These are phyloP conservation scores for Phytophthora colocasiae DNA, from an alignment of 352 stramenopile species.

Conservation along the genomic window DNA sequence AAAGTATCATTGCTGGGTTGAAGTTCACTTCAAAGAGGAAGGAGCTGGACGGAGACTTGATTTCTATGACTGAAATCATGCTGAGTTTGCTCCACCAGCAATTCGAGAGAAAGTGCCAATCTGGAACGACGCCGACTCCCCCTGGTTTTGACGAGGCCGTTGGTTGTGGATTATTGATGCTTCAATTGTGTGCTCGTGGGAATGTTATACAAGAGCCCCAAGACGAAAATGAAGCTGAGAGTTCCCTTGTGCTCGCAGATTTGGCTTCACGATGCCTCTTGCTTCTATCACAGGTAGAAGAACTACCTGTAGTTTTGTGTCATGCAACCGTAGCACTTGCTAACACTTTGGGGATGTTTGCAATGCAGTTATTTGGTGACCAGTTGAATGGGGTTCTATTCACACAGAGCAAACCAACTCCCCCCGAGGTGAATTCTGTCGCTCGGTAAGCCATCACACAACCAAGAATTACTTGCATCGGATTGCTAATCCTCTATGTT, in stretches of 20 bases:
- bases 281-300: slow-evolving; percentile 66
- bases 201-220: slow-evolving; percentile 3
- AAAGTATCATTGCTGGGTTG: slow-evolving; percentile 32
- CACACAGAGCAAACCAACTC: slow-evolving; percentile 13
- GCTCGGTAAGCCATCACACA: slow-evolving; percentile 28
- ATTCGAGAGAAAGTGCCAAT: slow-evolving; percentile 35
- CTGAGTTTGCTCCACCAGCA: slow-evolving; percentile 46
- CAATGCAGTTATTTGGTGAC: slow-evolving; percentile 61
- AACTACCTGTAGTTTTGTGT: not conserved
- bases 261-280: slow-evolving; percentile 64
- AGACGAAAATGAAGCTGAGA: not conserved
- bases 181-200: slow-evolving; percentile 44
- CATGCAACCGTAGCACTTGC: not conserved
- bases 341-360: slow-evolving; percentile 13
- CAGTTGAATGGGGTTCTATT: slow-evolving; percentile 67
- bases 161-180: slow-evolving; percentile 36
- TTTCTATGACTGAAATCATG: slow-evolving; percentile 45
- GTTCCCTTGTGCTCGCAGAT: slow-evolving; percentile 30
- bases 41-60: slow-evolving; percentile 14
- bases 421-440: slow-evolving; percentile 8
- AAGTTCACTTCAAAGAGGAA: slow-evolving; percentile 30
- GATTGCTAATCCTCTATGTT: not conserved
- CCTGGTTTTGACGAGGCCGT: slow-evolving; percentile 41
- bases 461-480: not conserved
- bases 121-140: slow-evolving; percentile 5